Base-by-base conservation (phyloP, 441 rosid genomes). In the Corymbia calophylla region DNA sequence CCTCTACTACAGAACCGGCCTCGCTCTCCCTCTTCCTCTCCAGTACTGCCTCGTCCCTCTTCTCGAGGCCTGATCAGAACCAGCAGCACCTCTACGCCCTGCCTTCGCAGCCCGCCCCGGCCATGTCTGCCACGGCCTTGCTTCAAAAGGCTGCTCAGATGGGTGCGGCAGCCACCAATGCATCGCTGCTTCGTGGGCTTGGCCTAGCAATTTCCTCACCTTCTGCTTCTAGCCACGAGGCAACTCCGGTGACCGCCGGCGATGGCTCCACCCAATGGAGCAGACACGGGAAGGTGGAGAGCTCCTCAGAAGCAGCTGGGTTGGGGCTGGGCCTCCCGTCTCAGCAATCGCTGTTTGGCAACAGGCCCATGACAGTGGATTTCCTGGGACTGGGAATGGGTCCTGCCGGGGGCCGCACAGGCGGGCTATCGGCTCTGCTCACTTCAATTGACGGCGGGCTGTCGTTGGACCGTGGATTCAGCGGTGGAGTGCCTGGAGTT, bases 81-180 rank as follows among this genome's bases (percentile, higher is more conserved):
- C 91, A 66, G 64, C 88, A 86, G 64, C 87, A 51, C 87, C 90
- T 81, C 70, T 94, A 94, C 53, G 35, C 92, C 19, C 91, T 91
- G 3, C 87, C 95, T 12, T 91, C 94, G 48, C 97, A 91, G 54
- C 49, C 86, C 27, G 8, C 68, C 49, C 95, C 99, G 0, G 93
- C 97, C 15, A 96, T 97, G 97, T 97, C 99, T 5, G 99, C 99
- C 16, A 97, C 99, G 0, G 99, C 99, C 53, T 91, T 97, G 93
- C 98, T 97, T 60, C 98, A 97, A 81, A 97, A 95, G 87, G 99
- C 99, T 55, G 99, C 99, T 25, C 97, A 96, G 90, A 93, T 97
- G 94, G 99, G 98, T 32, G 94, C 98, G 25, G 77, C 97, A 7
- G 93, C 99, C 58, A 93, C 99, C 6, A 95, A 93, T 90, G 88